A percentile compares a stretch with the other conserved stretches of the same genome.
Conservation (phyloP, 257 asterid species). For the Plectranthus barbatus region DNA sequence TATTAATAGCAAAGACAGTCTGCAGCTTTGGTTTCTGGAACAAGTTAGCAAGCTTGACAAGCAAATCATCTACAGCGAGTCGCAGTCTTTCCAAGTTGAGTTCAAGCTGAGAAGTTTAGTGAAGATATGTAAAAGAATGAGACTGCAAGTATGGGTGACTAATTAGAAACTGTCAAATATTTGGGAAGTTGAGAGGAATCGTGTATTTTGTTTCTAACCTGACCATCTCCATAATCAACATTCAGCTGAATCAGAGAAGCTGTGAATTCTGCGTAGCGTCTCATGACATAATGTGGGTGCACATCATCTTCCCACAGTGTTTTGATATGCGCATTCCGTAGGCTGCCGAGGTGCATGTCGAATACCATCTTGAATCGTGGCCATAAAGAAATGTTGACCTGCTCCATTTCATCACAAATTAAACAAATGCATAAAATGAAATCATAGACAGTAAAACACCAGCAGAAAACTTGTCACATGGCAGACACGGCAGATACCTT, state of each 20-base stretch:
- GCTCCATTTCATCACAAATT: slow-evolving; percentile 23
- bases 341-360: slow-evolving; percentile 93
- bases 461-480: no score
- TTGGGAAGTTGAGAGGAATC: slow-evolving; percentile 3
- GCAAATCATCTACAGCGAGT: slow-evolving; percentile 88
- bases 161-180: slow-evolving; percentile 6
- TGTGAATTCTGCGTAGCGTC: slow-evolving; percentile 97
- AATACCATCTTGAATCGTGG: slow-evolving; percentile 98
- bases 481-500: no score
- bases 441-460: background rate
- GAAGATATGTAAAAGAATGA: background rate
- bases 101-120: slow-evolving; percentile 57
- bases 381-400: slow-evolving; percentile 94
- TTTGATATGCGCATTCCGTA: slow-evolving; percentile 72
- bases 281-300: slow-evolving; percentile 95
- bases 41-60: slow-evolving; percentile 72
- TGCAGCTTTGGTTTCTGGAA: slow-evolving; percentile 73
- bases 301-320: slow-evolving; percentile 97
- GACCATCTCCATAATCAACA: slow-evolving; percentile 95
- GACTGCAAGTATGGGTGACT: background rate
- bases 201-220: slow-evolving; percentile 53
- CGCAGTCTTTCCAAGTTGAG: slow-evolving; percentile 90
- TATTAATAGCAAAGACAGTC: slow-evolving; percentile 85
- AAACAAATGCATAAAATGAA: background rate
- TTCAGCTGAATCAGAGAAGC: slow-evolving; percentile 92